phyloP scores from a whole-genome alignment of 2,329 filamentous ascomycete species.

The Penicillium verrucosum region DNA sequence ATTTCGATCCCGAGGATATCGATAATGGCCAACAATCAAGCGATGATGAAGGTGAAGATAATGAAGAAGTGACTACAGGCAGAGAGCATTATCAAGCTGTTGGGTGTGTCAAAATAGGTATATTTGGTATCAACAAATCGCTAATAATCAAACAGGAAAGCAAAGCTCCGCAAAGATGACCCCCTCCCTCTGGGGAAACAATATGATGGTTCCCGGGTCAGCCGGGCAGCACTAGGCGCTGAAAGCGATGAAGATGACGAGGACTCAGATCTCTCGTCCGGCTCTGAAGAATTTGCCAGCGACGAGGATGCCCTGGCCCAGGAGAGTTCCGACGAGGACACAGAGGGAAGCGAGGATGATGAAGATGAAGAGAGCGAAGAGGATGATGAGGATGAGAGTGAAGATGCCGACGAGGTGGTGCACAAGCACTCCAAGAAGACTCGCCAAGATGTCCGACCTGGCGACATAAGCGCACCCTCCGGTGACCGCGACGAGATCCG shows the following conservation, averaged over 20 bases:
- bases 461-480: conserved; percentile 10
- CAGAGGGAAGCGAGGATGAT: conserved; percentile 27
- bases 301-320: conserved; percentile 20
- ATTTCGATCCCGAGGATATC: conserved; percentile 75
- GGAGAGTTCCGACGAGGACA: conserved; percentile 27
- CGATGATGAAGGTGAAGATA: conserved; percentile 53
- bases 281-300: conserved; percentile 13
- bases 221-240: conserved; percentile 63
- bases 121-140: not conserved
- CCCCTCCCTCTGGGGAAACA: conserved; percentile 68
- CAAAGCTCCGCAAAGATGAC: conserved; percentile 73
- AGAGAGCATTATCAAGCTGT: conserved; percentile 85
- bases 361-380: conserved; percentile 28
- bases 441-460: not conserved
- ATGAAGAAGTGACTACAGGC: conserved; percentile 52
- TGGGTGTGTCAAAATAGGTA: conserved; percentile 49
- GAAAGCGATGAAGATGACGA: conserved; percentile 48
- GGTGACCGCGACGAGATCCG: conserved; percentile 58
- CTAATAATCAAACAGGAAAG: conserved; percentile 57
- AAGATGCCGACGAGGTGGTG: conserved; percentile 21
- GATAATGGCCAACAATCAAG: conserved; percentile 56
- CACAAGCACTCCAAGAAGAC: conserved; percentile 11
- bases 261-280: conserved; percentile 23
- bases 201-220: conserved; percentile 75
- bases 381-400: conserved; percentile 15